These are phyloP conservation scores for Aspergillus versicolor DNA, from an alignment of 2,329 filamentous ascomycete genomes.

Conservation along the genomic window DNA sequence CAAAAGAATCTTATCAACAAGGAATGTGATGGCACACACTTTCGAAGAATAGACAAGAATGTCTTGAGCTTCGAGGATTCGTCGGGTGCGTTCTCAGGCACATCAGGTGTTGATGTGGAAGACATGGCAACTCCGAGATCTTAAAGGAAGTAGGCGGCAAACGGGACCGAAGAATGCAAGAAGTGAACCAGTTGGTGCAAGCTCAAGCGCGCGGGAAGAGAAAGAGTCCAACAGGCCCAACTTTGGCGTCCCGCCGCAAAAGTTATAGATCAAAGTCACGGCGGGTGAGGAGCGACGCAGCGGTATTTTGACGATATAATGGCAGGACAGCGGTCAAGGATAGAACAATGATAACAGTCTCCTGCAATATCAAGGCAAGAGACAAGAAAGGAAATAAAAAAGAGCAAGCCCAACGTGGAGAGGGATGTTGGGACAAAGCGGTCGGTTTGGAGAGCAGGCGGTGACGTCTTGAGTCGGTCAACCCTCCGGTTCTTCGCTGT, in stretches of 20 bases:
- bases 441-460: conserved; percentile 18
- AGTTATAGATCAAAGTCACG: neutral
- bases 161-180: neutral
- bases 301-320: neutral
- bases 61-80: conserved; percentile 87
- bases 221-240: neutral
- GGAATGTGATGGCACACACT: conserved; percentile 52
- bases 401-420: neutral
- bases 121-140: conserved; percentile 25
- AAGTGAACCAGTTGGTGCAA: conserved; percentile 1
- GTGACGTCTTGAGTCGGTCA: conserved; percentile 20
- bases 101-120: conserved; percentile 26
- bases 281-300: neutral
- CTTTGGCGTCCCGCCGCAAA: conserved; percentile 11
- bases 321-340: neutral
- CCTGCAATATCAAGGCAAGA: neutral
- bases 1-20: neutral
- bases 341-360: neutral
- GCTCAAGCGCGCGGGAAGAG: neutral
- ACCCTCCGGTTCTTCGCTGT: neutral
- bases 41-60: conserved; percentile 82
- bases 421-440: conserved; percentile 14
- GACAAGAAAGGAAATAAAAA: neutral
- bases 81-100: conserved; percentile 61
- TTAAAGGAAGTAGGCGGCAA: neutral